Conservation (phyloP, 352 stramenopile species). For the Phytophthora uliginosa region DNA sequence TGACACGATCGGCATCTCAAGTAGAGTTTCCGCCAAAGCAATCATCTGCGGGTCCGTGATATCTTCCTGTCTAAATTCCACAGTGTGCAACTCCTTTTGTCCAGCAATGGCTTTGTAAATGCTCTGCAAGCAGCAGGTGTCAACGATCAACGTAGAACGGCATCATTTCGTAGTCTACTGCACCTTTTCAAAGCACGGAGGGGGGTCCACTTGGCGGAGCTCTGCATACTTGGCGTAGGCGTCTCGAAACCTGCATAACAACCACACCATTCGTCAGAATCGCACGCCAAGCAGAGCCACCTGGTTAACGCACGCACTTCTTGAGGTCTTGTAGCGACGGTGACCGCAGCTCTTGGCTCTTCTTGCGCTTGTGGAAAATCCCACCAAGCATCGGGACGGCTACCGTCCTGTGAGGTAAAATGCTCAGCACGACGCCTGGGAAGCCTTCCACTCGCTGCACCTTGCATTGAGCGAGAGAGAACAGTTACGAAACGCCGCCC, state of each 20-base stretch:
- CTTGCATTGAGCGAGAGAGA: not conserved
- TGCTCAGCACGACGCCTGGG: constrained; percentile 12
- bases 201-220: constrained; percentile 63
- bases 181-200: constrained; percentile 80
- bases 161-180: too few relatives aligned
- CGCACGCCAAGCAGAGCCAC: not conserved
- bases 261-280: not conserved
- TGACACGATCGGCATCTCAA: constrained; percentile 84
- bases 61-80: constrained; percentile 86
- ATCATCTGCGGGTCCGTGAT: constrained; percentile 85
- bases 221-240: constrained; percentile 73
- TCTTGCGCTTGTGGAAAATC: constrained; percentile 87
- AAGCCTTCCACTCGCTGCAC: not conserved
- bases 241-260: constrained; percentile 67
- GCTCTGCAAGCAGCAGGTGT: constrained; percentile 44
- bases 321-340: constrained; percentile 85
- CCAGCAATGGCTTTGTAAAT: constrained; percentile 90
- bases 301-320: constrained; percentile 40
- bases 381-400: constrained; percentile 61
- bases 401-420: not conserved
- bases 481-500: constrained; percentile 47
- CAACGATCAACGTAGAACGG: not conserved
- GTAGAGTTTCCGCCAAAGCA: constrained; percentile 76
- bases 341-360: constrained; percentile 78
- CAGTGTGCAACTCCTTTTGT: constrained; percentile 77